Evolutionary conservation across 2,329 filamentous ascomycete species (phyloP), one percentile per base, ranked within the genome.

Genomic region (Polytolypa hystricis): DNA sequence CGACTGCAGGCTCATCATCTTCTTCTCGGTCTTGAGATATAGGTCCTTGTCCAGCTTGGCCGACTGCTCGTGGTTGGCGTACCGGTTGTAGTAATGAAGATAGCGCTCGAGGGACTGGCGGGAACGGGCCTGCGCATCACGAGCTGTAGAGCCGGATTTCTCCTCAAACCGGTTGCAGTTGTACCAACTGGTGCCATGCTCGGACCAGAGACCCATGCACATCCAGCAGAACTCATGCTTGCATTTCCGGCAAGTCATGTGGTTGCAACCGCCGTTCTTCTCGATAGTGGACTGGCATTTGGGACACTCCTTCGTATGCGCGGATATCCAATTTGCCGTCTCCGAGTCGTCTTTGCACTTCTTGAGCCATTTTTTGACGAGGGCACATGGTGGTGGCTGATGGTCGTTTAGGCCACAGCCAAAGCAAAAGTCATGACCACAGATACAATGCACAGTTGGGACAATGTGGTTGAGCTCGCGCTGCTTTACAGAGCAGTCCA

Each of bases 161-260:
- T 96, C 91, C 55, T 98, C 91, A 51, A 81, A 98, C 6, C 91
- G 74, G 56, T 94, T 98, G 71, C 91, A 98, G 61, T 94, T 98
- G 69, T 98, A 98, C 91, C 91, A 98, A 62, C 85, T 94, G 3
- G 89, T 98, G 44, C 91, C 91, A 57, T 98, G 91, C 61, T 98
- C 91, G 1, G 86, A 93, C 91, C 91, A 98, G 1, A 94, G 69
- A 0, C 91, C 91, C 91, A 98, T 98, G 55, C 91, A 98, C 83
- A 98, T 96, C 91, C 91, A 98, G 65, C 91, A 98, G 54, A 98
- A 95, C 54, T 95, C 87, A 54, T 95, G 80, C 53, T 86, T 85
- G 66, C 87, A 95, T 60, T 95, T 95, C 39, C 87, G 72, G 57
- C 87, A 95, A 0, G 87, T 95, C 87, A 95, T 95, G 60, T 95